Percentiles rank a stretch among this genome's conserved stretches.
phyloP scores from a whole-genome alignment of 1,284 basidiomycete species.

The Anthracocystis setariae region DNA sequence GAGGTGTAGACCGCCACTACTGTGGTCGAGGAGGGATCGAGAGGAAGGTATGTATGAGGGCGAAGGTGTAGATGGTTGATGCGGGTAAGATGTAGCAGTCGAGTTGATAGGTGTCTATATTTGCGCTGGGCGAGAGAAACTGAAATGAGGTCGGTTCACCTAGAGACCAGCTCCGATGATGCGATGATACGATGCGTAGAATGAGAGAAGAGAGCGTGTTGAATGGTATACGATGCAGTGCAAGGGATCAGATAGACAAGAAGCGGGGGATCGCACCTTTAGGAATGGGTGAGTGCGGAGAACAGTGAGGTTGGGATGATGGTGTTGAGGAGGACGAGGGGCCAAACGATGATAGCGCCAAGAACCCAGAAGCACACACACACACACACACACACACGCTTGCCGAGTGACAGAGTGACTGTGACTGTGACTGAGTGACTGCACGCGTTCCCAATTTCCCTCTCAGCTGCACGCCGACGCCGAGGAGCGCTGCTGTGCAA shows the following conservation, averaged over 20 bases:
- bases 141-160: too few species aligned
- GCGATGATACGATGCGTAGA: slow-evolving; percentile 1
- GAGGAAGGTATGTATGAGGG: neutral
- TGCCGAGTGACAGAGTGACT: neutral
- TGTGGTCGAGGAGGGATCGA: too few species aligned
- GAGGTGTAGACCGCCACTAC: too few species aligned
- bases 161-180: too few species aligned
- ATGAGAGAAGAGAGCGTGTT: neutral
- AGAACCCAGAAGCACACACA: too few species aligned
- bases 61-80: neutral
- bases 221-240: too few species aligned
- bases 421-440: neutral
- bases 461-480: slow-evolving; percentile 8
- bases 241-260: too few species aligned
- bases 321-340: neutral
- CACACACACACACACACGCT: too few species aligned
- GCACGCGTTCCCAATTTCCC: too few species aligned
- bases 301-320: neutral
- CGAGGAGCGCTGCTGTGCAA: neutral
- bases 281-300: neutral
- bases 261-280: too few species aligned
- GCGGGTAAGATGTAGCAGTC: too few species aligned
- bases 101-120: too few species aligned
- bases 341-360: neutral
- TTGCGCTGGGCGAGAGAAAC: neutral